A percentile compares a stretch with the other conserved stretches of the same genome.
phyloP scores from a whole-genome alignment of 768 basidiomycete species.

The Trametopsis cervina region DNA sequence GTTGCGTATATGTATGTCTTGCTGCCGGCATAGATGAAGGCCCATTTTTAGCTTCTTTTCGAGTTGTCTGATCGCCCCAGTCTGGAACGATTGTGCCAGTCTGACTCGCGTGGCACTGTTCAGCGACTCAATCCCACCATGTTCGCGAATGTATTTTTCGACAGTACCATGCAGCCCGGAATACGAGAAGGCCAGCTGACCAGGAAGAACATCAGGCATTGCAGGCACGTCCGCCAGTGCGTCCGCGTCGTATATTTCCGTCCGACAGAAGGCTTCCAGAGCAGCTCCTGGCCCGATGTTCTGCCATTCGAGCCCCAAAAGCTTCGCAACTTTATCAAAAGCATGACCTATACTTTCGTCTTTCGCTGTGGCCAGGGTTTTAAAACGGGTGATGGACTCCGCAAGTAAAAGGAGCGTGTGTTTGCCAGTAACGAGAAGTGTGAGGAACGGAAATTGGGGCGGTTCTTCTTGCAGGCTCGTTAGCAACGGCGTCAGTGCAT shows the following conservation, averaged over 20 bases:
- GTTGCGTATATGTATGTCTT: conserved; percentile 41
- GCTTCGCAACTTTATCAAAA: conserved; percentile 77
- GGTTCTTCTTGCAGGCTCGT: conserved; percentile 39
- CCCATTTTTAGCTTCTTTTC: conserved; percentile 65
- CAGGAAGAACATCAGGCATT: conserved; percentile 37
- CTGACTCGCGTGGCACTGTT: conserved; percentile 26
- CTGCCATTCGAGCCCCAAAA: conserved; percentile 61
- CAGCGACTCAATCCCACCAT: conserved; percentile 31
- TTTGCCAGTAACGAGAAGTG: conserved; percentile 87
- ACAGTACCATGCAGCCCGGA: conserved; percentile 68
- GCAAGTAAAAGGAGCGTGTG: conserved; percentile 87
- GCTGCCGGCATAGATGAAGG: conserved; percentile 34
- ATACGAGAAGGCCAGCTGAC: conserved; percentile 69
- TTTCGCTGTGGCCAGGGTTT: conserved; percentile 63
- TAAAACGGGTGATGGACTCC: conserved; percentile 47
- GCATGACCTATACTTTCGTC: conserved; percentile 75
- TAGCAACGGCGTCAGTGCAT: conserved; percentile 77
- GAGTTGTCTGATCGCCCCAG: conserved; percentile 63
- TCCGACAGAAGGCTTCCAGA: conserved; percentile 62
- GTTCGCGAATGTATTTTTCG: conserved; percentile 44
- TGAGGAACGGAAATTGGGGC: conserved; percentile 79
- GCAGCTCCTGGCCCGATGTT: conserved; percentile 70
- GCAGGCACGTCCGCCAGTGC: neutral
- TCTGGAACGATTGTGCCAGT: conserved; percentile 69
- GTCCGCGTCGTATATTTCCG: conserved; percentile 16